phyloP scores from a whole-genome alignment of 164 flowering plant genomes.

The Sedum album region DNA sequence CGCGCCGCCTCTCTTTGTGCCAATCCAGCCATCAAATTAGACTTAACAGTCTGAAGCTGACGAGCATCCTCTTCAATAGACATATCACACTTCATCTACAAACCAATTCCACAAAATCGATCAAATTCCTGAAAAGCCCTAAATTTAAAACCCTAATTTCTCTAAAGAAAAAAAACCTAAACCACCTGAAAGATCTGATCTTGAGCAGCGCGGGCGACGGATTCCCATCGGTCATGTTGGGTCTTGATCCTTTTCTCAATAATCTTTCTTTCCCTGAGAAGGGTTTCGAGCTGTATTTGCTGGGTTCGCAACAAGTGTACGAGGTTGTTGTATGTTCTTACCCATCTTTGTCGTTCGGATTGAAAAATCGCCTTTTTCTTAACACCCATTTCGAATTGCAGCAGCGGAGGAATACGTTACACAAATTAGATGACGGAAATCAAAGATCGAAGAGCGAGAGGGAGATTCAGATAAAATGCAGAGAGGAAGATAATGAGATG shows the following conservation, averaged over 20 bases:
- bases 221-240: slow-evolving; percentile 36
- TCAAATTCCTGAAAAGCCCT: background rate
- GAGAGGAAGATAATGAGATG: background rate
- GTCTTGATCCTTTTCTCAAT: slow-evolving; percentile 32
- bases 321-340: background rate
- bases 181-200: slow-evolving; percentile 38
- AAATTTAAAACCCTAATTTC: background rate
- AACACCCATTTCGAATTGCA: background rate
- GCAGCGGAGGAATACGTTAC: slow-evolving; percentile 1
- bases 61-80: slow-evolving; percentile 22
- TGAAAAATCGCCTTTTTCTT: background rate
- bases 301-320: slow-evolving; percentile 29
- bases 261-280: slow-evolving; percentile 32
- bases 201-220: slow-evolving; percentile 30
- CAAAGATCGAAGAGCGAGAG: background rate
- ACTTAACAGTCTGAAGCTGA: slow-evolving; percentile 29
- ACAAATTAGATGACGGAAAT: background rate
- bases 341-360: background rate
- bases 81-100: slow-evolving; percentile 39
- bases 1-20: slow-evolving; percentile 37
- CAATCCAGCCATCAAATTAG: slow-evolving; percentile 34
- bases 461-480: background rate
- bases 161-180: background rate
- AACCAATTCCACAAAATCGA: slow-evolving; percentile 1
- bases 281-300: slow-evolving; percentile 37